Conservation (phyloP, 371 early-diverging fungal genomes). For the Mucor plumbeus region DNA sequence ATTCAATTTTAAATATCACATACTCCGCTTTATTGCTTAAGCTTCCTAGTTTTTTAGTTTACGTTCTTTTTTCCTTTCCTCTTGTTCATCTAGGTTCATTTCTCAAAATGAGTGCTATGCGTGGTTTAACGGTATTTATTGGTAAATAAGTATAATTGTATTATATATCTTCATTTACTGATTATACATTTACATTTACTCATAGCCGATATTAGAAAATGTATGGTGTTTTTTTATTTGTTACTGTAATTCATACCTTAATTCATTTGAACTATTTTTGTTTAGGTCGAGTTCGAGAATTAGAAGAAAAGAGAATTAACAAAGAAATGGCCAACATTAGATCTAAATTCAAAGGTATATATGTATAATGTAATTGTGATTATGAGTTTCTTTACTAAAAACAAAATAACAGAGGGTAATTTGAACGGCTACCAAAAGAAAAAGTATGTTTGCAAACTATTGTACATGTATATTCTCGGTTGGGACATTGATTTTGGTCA, state of each 20-base stretch:
- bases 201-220: slow-evolving; percentile 87
- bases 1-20: neutral
- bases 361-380: no score
- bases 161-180: slow-evolving; percentile 36
- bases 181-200: slow-evolving; percentile 25
- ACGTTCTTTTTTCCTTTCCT: neutral
- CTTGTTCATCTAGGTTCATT: neutral
- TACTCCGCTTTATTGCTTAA: neutral
- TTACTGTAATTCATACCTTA: neutral
- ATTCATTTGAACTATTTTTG: neutral
- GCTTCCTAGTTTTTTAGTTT: neutral
- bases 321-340: slow-evolving; percentile 99
- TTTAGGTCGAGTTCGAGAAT: slow-evolving; percentile 92
- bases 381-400: no score
- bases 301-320: slow-evolving; percentile 97
- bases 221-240: slow-evolving; percentile 44
- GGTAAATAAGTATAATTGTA: slow-evolving; percentile 29
- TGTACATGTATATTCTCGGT: slow-evolving; percentile 98
- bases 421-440: slow-evolving; percentile 97
- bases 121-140: slow-evolving; percentile 34
- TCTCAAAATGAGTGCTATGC: slow-evolving; percentile 33
- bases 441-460: slow-evolving; percentile 96
- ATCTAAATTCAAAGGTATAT: slow-evolving; percentile 93
- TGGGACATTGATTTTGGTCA: slow-evolving; percentile 98
- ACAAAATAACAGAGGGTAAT: slow-evolving; percentile 66